Evolutionary conservation across 352 stramenopile genomes (phyloP).

Genomic region (Thalassiosira allenii): DNA sequence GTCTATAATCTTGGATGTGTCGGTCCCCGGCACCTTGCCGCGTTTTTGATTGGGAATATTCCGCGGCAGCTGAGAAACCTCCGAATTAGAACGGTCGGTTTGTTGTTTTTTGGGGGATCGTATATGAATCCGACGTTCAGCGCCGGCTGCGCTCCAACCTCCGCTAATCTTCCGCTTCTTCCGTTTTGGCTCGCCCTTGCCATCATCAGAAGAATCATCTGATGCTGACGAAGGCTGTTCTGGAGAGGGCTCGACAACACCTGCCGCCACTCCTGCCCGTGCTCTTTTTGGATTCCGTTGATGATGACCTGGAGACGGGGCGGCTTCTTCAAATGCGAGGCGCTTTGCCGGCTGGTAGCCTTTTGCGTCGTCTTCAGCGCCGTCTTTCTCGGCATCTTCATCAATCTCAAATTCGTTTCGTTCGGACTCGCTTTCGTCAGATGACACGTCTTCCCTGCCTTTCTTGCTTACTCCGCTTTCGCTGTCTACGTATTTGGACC

Average conservation of each 20-base stretch:
- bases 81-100: slow-evolving; percentile 6
- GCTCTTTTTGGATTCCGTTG: not conserved
- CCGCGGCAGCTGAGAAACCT: too few species aligned
- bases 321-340: not conserved
- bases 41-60: too few species aligned
- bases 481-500: not conserved
- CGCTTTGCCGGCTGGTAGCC: not conserved
- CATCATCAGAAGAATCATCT: too few species aligned
- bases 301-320: not conserved
- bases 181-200: too few species aligned
- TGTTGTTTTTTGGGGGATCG: not conserved
- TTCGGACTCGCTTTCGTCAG: not conserved
- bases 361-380: not conserved
- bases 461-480: not conserved
- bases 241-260: too few species aligned
- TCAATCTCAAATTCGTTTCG: not conserved
- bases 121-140: too few species aligned
- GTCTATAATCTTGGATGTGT: slow-evolving; percentile 4
- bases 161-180: not conserved
- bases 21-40: not conserved
- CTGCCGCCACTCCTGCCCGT: too few species aligned
- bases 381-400: not conserved
- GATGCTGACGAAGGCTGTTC: too few species aligned
- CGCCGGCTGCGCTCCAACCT: too few species aligned
- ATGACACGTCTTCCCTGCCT: not conserved